Evolutionary conservation across 2,329 filamentous ascomycete genomes (phyloP), one percentile per base, ranked within the genome.

Genomic region (Lasiodiplodia sp.): DNA sequence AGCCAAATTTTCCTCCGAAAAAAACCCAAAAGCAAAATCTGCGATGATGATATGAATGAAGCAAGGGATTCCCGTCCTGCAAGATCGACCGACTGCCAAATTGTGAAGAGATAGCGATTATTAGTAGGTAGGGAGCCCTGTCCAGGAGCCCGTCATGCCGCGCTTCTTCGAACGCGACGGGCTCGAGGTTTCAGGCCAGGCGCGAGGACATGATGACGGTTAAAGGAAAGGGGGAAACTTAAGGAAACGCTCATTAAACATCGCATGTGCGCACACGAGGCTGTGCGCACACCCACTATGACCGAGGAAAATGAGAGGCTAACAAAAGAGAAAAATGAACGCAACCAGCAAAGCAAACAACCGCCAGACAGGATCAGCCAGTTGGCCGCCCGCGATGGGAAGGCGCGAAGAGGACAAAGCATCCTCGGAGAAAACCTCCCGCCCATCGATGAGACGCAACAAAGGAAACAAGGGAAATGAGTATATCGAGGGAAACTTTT

Each of bases 231-330:
- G 38, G 51, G 23, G 44, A 66, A 67, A 34, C 52, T 31, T 10
- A 68, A 58, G 55, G 37, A 62, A 68, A 53, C 57, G 56, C 66
- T 63, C 56, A 67, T 67, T 67, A 67, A 58, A 67, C 40, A 57
- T 57, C 55, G 53, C 65, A 67, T 64, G 60, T 28, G 51, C 65
- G 65, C 55, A 58, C 65, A 12, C 40, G 65, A 58, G 47, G 47
- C 65, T 52, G n/a, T 55, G 57, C 56, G 56, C 47, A 40, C 56
- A 51, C 47, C 56, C 40, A 44, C 56, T 53, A 62, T 62, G 56
- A 62, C 31, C 28, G 28, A 55, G 21, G 49, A 55, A 63, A 68
- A 53, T 31, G 52, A 55, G 51, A 57, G 52, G 52, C 31, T 34
- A 34, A 34, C 31, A 38, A 16, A 21, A 28, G n/a, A 21, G 53